phyloP scores from a whole-genome alignment of 2,329 filamentous ascomycete species.

The Trichoderma sp. region DNA sequence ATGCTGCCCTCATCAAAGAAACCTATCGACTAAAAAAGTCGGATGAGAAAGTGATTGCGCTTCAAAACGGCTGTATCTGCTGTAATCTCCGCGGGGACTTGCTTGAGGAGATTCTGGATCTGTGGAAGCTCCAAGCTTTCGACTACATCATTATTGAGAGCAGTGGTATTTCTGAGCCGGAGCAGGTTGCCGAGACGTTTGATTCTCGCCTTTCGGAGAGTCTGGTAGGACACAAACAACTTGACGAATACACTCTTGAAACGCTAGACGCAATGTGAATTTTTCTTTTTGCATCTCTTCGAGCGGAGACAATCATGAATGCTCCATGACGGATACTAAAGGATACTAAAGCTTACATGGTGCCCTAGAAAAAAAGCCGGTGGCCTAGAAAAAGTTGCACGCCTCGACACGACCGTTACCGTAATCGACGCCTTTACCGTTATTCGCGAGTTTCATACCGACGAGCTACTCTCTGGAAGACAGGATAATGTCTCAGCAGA shows the following conservation, averaged over 20 bases:
- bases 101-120: conserved; percentile 63
- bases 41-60: conserved; percentile 62
- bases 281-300: background rate
- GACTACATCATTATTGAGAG: conserved; percentile 73
- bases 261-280: conserved; percentile 38
- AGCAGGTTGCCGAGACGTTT: conserved; percentile 73
- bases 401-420: conserved; percentile 68
- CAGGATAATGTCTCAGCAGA: conserved; percentile 61
- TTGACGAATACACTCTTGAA: conserved; percentile 37
- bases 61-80: conserved; percentile 75
- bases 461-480: conserved; percentile 63
- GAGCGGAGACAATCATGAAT: too few relatives aligned
- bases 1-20: conserved; percentile 58
- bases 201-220: conserved; percentile 52
- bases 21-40: conserved; percentile 55
- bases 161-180: conserved; percentile 68
- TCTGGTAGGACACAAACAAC: conserved; percentile 32
- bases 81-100: conserved; percentile 71
- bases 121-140: conserved; percentile 59
- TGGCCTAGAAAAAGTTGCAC: conserved; percentile 63
- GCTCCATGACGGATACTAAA: too few relatives aligned
- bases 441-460: conserved; percentile 68
- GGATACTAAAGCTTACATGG: background rate
- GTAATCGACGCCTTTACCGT: conserved; percentile 72
- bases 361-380: conserved; percentile 48